phyloP scores from a whole-genome alignment of 2,329 filamentous ascomycete species.

The Alternaria infectoria region DNA sequence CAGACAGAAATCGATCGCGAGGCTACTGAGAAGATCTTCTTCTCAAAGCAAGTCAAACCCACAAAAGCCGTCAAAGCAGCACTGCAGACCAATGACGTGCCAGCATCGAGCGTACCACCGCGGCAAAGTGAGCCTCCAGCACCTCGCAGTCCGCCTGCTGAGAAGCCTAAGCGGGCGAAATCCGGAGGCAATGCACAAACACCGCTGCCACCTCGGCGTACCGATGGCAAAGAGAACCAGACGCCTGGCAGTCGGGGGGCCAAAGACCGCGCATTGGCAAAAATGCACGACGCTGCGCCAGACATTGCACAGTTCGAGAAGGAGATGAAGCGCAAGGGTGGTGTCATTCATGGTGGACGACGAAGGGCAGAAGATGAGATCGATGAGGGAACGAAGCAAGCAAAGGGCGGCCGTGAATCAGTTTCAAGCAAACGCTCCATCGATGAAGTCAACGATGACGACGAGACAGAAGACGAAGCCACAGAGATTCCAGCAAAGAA shows the following conservation, averaged over 20 bases:
- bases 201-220: constrained; percentile 53
- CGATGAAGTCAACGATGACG: constrained; percentile 52
- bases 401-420: constrained; percentile 46
- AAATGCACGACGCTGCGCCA: constrained; percentile 75
- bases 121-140: constrained; percentile 17
- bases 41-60: constrained; percentile 40
- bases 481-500: constrained; percentile 64
- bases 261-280: constrained; percentile 81
- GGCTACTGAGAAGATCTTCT: constrained; percentile 74
- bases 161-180: constrained; percentile 37
- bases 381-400: constrained; percentile 35
- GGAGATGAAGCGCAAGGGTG: constrained; percentile 82
- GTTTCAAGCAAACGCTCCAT: constrained; percentile 54
- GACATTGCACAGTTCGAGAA: constrained; percentile 93
- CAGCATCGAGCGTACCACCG: constrained; percentile 28
- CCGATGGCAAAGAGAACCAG: constrained; percentile 77
- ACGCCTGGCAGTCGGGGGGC: constrained; percentile 86
- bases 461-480: constrained; percentile 52
- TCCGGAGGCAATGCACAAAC: constrained; percentile 53
- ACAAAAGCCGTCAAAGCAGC: constrained; percentile 28
- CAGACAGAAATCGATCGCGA: constrained; percentile 81
- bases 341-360: constrained; percentile 63
- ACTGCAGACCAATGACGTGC: constrained; percentile 19
- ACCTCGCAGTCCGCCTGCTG: constrained; percentile 19
- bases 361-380: constrained; percentile 49